Evolutionary conservation across 768 basidiomycete species (phyloP).

Genomic region (Omphalotus guepiniiformis): DNA sequence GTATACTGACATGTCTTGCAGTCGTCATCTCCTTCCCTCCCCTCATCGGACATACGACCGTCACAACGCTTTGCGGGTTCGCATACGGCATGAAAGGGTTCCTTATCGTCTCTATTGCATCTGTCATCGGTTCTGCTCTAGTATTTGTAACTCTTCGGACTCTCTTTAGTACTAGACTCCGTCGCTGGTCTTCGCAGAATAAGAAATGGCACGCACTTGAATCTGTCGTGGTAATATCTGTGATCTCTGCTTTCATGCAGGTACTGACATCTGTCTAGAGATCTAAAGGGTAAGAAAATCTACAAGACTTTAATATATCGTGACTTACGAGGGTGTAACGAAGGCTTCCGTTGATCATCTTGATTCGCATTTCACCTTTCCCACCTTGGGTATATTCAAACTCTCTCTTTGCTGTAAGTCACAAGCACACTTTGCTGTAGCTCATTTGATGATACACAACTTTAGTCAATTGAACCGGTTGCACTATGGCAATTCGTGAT

Average conservation of each 20-base stretch:
- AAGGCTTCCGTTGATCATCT: constrained; percentile 65
- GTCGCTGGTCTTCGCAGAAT: constrained; percentile 56
- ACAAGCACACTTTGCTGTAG: not conserved
- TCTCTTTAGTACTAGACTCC: constrained; percentile 52
- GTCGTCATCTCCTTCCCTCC: constrained; percentile 55
- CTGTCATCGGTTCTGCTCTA: constrained; percentile 59
- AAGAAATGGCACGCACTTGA: constrained; percentile 78
- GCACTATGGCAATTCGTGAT: constrained; percentile 69
- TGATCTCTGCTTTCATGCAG: not conserved
- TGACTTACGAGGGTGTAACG: not conserved
- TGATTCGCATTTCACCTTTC: constrained; percentile 78
- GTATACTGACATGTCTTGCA: constrained; percentile 16
- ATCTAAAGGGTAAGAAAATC: constrained; percentile 47
- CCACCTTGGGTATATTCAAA: constrained; percentile 91
- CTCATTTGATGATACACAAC: constrained; percentile 1
- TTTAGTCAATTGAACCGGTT: constrained; percentile 69
- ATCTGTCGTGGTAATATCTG: constrained; percentile 58
- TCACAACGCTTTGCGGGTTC: constrained; percentile 70
- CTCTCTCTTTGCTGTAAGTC: constrained; percentile 66
- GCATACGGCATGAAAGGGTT: constrained; percentile 81
- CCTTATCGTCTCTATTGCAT: constrained; percentile 55
- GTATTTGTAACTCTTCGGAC: constrained; percentile 59
- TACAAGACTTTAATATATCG: not conserved
- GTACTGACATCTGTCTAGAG: constrained; percentile 33
- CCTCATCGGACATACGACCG: constrained; percentile 63